Percentiles rank a stretch among this genome's conserved stretches.
These are phyloP conservation scores for Phascolomyces articulosus DNA, from an alignment of 371 early-diverging fungal genomes.

Conservation along the genomic window DNA sequence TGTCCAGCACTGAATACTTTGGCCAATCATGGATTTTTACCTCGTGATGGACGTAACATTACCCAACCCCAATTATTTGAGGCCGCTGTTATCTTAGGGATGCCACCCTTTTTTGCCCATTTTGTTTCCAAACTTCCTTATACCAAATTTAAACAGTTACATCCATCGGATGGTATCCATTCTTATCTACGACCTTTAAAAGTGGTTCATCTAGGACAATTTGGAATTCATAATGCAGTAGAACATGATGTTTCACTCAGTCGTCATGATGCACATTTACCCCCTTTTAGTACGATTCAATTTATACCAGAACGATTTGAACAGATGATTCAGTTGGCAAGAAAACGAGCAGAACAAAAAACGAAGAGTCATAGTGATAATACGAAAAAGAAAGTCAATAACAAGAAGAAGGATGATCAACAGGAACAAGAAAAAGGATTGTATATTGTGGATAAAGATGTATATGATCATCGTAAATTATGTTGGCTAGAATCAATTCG, in stretches of 20 bases:
- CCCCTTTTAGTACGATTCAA: conserved; percentile 10
- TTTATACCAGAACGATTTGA: conserved; percentile 17
- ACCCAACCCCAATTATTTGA: conserved; percentile 29
- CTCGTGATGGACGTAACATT: conserved; percentile 34
- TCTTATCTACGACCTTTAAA: conserved; percentile 13
- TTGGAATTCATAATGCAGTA: conserved; percentile 26
- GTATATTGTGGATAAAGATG: background rate
- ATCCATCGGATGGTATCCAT: conserved; percentile 6
- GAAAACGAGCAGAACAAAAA: conserved; percentile 15
- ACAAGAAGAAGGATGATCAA: background rate
- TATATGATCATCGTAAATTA: conserved; percentile 11
- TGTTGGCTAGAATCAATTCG: conserved; percentile 31
- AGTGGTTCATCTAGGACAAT: conserved; percentile 26
- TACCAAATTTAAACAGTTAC: background rate
- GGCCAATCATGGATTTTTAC: conserved; percentile 44
- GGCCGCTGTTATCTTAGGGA: conserved; percentile 9
- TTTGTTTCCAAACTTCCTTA: background rate
- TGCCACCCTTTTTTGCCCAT: background rate
- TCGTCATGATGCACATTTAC: conserved; percentile 21
- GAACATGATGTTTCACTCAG: conserved; percentile 47
- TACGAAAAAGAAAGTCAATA: background rate
- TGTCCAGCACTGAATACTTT: conserved; percentile 44
- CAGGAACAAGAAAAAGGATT: no score
- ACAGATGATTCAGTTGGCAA: conserved; percentile 11
- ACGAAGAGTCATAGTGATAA: background rate